These are phyloP conservation scores for Blastomyces silverae DNA, from an alignment of 2,329 filamentous ascomycete genomes.

Conservation along the genomic window DNA sequence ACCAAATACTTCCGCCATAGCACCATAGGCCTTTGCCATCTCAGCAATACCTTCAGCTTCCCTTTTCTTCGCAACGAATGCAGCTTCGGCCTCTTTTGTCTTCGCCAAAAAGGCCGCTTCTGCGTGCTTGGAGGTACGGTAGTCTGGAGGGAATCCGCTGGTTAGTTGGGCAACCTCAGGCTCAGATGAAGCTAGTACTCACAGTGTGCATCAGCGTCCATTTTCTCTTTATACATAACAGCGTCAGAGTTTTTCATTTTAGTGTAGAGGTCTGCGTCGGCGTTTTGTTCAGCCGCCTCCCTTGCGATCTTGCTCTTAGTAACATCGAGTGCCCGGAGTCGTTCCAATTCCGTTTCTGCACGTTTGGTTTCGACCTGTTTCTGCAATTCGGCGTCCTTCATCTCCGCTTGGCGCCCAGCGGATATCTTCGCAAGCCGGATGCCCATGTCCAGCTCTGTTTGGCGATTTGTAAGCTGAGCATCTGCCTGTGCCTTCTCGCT, in stretches of 20 bases:
- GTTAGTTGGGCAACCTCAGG: neutral
- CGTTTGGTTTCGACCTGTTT: constrained; percentile 69
- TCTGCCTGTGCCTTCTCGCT: constrained; percentile 74
- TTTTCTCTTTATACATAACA: constrained; percentile 34
- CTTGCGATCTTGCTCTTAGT: constrained; percentile 59
- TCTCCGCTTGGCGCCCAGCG: constrained; percentile 65
- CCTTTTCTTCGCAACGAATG: constrained; percentile 55
- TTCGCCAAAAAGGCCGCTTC: constrained; percentile 54
- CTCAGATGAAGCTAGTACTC: constrained; percentile 17
- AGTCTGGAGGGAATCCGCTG: constrained; percentile 23
- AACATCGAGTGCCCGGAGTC: constrained; percentile 68
- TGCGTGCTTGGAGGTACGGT: constrained; percentile 30
- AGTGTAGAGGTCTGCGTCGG: constrained; percentile 46
- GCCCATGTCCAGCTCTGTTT: constrained; percentile 65
- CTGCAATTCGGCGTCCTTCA: constrained; percentile 72
- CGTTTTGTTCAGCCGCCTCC: constrained; percentile 40
- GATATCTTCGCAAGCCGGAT: constrained; percentile 70
- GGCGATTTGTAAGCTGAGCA: constrained; percentile 64
- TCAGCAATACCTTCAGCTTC: constrained; percentile 70
- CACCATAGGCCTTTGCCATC: constrained; percentile 73
- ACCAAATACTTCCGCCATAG: constrained; percentile 65
- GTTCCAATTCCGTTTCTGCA: constrained; percentile 71
- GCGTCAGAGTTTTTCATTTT: constrained; percentile 51
- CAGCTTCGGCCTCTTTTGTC: constrained; percentile 64
- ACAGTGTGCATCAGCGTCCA: constrained; percentile 38